phyloP scores from a whole-genome alignment of 2,329 filamentous ascomycete genomes.

The Alternaria consortialis region DNA sequence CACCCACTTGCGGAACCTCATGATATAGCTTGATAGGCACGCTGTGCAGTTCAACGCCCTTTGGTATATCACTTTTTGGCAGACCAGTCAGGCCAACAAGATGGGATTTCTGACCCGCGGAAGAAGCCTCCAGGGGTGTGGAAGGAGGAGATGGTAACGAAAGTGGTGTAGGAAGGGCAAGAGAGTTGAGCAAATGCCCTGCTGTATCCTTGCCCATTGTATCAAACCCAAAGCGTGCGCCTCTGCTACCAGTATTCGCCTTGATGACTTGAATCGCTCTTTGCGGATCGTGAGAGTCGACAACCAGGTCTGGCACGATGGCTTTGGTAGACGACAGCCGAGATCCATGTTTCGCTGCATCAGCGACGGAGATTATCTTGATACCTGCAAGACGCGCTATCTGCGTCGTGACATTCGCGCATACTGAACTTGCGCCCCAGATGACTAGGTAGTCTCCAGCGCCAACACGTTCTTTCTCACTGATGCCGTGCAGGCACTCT shows the following conservation, averaged over 20 bases:
- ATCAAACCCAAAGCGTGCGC: conserved; percentile 73
- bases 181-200: conserved; percentile 63
- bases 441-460: conserved; percentile 75
- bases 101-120: conserved; percentile 56
- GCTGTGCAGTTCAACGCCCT: conserved; percentile 65
- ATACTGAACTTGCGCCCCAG: conserved; percentile 78
- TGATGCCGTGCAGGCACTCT: conserved; percentile 69
- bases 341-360: conserved; percentile 71
- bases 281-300: conserved; percentile 72
- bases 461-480: conserved; percentile 62
- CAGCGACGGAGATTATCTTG: conserved; percentile 71
- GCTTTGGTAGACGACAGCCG: conserved; percentile 48
- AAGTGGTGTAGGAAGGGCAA: conserved; percentile 44
- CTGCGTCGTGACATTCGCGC: conserved; percentile 72
- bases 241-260: conserved; percentile 61
- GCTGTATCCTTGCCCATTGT: conserved; percentile 73
- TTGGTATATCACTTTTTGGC: conserved; percentile 63
- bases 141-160: conserved; percentile 35
- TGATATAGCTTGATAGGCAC: conserved; percentile 83
- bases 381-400: conserved; percentile 73
- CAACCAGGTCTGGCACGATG: conserved; percentile 68
- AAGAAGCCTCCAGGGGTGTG: conserved; percentile 31
- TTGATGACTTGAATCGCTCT: conserved; percentile 73
- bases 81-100: conserved; percentile 73
- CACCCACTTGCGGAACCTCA: conserved; percentile 69